These are phyloP conservation scores for Vachellia pachyceras DNA, from an alignment of 306 rosid species.

Conservation along the genomic window DNA sequence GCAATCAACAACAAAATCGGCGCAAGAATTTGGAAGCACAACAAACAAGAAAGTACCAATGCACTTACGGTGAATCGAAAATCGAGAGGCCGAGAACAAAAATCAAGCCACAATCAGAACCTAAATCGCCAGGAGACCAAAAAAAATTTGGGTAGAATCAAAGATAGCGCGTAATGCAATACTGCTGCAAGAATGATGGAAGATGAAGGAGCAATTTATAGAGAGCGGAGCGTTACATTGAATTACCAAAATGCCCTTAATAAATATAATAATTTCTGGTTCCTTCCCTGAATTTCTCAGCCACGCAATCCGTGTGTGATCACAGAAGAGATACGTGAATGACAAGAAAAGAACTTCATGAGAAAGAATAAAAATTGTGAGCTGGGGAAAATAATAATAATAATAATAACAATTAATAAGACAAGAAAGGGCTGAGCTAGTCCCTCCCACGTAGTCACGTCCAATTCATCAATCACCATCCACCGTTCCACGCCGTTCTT, in stretches of 20 bases:
- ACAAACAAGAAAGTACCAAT: background rate
- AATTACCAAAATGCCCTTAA: background rate
- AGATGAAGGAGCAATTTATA: background rate
- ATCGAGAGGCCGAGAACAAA: background rate
- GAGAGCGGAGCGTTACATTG: background rate
- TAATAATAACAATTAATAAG: background rate
- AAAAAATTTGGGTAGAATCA: background rate
- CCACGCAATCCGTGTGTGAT: constrained; percentile 4
- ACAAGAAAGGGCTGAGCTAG: background rate
- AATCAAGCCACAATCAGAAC: background rate
- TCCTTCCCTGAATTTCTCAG: background rate
- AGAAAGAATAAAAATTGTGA: background rate
- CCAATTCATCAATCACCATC: background rate
- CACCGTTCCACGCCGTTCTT: background rate
- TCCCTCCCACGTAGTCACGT: background rate
- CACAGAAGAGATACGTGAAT: background rate
- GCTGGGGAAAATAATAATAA: background rate
- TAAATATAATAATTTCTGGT: background rate
- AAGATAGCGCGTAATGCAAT: background rate
- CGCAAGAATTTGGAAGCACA: background rate
- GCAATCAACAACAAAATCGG: background rate
- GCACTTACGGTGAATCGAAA: constrained; percentile 28
- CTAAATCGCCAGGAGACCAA: background rate
- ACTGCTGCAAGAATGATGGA: background rate
- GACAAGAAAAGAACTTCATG: background rate